These are phyloP conservation scores for Echeveria elegans DNA, from an alignment of 164 flowering plant species.

Conservation along the genomic window DNA sequence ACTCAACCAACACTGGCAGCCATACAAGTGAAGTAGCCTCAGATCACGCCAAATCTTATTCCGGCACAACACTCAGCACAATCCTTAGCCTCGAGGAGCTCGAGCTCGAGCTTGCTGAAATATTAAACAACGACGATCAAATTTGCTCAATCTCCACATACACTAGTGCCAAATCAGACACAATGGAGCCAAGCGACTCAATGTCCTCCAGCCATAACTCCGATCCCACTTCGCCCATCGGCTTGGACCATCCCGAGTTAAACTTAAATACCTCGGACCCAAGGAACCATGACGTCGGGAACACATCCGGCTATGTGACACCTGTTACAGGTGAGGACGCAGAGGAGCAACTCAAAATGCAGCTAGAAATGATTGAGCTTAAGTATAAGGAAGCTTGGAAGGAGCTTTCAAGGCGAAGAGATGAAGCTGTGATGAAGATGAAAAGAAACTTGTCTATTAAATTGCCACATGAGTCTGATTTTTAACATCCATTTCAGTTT, in stretches of 20 bases:
- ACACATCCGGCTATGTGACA: constrained; percentile 17
- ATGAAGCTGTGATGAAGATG: constrained; percentile 28
- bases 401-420: constrained; percentile 34
- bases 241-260: constrained; percentile 7
- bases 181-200: constrained; percentile 13
- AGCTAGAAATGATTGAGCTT: constrained; percentile 41
- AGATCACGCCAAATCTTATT: constrained; percentile 18
- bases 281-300: no score
- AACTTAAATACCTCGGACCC: no score
- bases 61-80: constrained; percentile 12
- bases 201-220: constrained; percentile 8
- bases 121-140: constrained; percentile 22
- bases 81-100: constrained; percentile 24
- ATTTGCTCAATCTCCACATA: constrained; percentile 11
- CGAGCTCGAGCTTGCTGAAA: constrained; percentile 21
- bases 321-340: constrained; percentile 18
- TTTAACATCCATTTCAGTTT: no score
- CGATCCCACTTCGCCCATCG: constrained; percentile 2
- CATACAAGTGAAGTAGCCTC: neutral
- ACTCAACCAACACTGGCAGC: constrained; percentile 1
- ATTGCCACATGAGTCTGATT: no score
- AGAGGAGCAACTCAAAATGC: constrained; percentile 30
- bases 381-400: constrained; percentile 37
- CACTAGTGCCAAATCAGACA: neutral
- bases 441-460: constrained; percentile 33